Evolutionary conservation across 2,329 filamentous ascomycete species (phyloP), one percentile per base, ranked within the genome.

Genomic region (Furcasterigmium sp.): DNA sequence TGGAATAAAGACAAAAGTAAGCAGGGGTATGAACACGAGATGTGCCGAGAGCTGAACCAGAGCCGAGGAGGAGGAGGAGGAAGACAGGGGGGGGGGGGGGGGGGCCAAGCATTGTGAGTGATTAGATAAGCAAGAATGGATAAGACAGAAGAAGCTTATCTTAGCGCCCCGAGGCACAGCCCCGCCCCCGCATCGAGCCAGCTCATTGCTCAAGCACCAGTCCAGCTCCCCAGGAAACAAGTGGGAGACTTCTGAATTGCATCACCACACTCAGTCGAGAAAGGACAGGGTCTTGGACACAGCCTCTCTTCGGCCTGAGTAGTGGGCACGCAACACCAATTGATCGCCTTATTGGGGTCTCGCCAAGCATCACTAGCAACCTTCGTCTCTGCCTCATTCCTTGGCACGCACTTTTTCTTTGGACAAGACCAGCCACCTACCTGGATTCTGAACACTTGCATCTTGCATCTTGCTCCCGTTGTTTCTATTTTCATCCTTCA

Each of bases 131-230:
- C n/a, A n/a, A n/a, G n/a, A n/a, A n/a, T n/a, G 7, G 30, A 34
- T 34, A 34, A 34, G 30, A 34, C 23, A 7, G 23, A 11, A 7
- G 23, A 7, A 7, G 14, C 30, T 34, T 34, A 34, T 34, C 30
- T n/a, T 35, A 17, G 32, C 15, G 15, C 4, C 38, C 28, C n/a
- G n/a, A n/a, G 38, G 38, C 38, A 40, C 38, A 40, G 38, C 38
- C 38, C 38, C 38, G 38, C 38, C 38, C 38, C 38, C 38, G 38
- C 38, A 40, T 20, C 11, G n/a, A 15, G 20, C 35, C 35, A 37
- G 18, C 35, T 23, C 21, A 14, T 38, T 10, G 17, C 32, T 37
- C 18, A 20, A 37, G 18, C 36, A 38, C 36, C 36, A 26, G 15
- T 11, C 20, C n/a, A n/a, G n/a, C 7, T 26, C 11, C 7, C 23